Base-by-base conservation (phyloP, 208 protist species). In the Kentomonas sorsogonicus region DNA sequence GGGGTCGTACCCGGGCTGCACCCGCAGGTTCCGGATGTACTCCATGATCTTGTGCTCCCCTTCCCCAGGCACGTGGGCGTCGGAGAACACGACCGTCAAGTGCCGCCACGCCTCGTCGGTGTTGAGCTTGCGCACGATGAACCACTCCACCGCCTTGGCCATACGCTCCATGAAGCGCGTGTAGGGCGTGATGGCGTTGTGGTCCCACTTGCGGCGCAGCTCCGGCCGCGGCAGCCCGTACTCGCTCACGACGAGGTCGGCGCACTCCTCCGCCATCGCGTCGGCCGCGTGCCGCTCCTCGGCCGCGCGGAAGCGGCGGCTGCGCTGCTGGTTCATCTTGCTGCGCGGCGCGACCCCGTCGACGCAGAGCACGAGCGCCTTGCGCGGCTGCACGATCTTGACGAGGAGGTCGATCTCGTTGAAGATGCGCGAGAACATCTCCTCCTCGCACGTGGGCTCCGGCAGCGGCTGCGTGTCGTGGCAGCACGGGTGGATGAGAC, bases 311-410 rank as follows among this genome's bases (percentile, higher is more conserved):
- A 99, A 99, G 31, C 99, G 87, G 22, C 99, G 84, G 29, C 85
- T 87, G 58, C 99, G 87, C 80, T 99, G 99, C 79, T 99, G 98
- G 66, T 99, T 99, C 97, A 99, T 99, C 66, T 99, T 99, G 47
- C 98, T 99, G 18, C 98, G 81, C 31, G 98, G 98, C 5, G 98
- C 98, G n/a, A 99, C 97, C 44, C 98, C 98, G 73, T 99, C 98
- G 34, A 95, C 70, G 59, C 84, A 94, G 61, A 99, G 86, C 54
- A 97, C 99, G 0, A 99, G 70, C 7, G 99, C 79, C 53, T 99
- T 99, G 18, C 94, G 77, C 10, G 99, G 99, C n/a, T 92, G 70
- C 7, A 99, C 96, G 4, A 99, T 87, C 15, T 82, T 73, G 48
- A 99, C 98, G 7, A 99, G 53, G 3, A 94, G 57, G 64, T 99